These are phyloP conservation scores for Geotrichum bryndzae DNA, from an alignment of 1,139 yeast genomes.

Conservation along the genomic window DNA sequence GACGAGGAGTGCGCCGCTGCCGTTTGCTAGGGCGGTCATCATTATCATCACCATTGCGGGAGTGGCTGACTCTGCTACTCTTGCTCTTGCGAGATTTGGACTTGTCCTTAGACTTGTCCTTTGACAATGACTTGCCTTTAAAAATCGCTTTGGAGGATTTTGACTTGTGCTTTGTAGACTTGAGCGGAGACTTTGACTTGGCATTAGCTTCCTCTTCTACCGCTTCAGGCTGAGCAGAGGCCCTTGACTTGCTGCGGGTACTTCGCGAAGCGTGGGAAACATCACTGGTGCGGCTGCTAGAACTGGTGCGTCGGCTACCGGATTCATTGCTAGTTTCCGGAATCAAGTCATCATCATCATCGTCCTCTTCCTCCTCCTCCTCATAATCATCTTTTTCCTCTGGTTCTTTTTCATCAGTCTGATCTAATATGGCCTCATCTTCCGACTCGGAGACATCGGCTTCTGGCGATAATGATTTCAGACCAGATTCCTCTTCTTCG, in stretches of 20 bases:
- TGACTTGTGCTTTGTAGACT: not conserved
- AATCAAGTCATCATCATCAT: conserved; percentile 13
- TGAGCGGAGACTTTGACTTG: not conserved
- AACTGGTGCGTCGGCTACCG: not conserved
- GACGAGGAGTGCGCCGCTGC: not conserved
- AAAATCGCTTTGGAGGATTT: not conserved
- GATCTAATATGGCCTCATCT: conserved; percentile 16
- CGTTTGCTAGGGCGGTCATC: not conserved
- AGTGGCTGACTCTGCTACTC: not conserved
- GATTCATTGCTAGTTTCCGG: not conserved
- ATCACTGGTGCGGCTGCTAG: too few species aligned
- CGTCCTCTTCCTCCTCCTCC: conserved; percentile 9
- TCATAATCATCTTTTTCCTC: conserved; percentile 20
- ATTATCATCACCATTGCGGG: not conserved
- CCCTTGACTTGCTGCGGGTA: not conserved
- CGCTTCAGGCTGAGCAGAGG: not conserved
- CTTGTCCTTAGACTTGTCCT: not conserved
- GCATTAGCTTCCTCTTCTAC: not conserved
- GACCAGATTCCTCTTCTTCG: not conserved
- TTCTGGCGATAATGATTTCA: not conserved
- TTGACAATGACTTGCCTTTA: not conserved
- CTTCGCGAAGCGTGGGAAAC: not conserved
- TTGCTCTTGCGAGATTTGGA: not conserved
- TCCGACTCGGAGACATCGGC: conserved; percentile 14
- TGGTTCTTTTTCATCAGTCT: conserved; percentile 20